Evolutionary conservation across 495 filamentous ascomycete species (phyloP).

Genomic region (Podospora conica): DNA sequence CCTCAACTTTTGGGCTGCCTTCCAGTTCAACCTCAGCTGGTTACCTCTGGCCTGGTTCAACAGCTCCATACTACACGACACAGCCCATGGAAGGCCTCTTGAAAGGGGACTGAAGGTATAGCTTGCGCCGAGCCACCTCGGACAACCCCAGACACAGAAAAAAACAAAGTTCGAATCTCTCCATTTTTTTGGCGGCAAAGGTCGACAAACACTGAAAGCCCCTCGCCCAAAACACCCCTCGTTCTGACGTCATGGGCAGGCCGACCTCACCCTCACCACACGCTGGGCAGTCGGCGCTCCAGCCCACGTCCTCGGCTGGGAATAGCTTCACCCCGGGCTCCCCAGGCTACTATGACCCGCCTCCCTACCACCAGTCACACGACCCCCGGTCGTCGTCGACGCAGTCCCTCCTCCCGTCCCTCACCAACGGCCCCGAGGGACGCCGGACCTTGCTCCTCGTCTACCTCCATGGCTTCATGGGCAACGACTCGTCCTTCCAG

Average conservation of each 20-base stretch:
- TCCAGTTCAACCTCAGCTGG: neutral
- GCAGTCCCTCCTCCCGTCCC: conserved; percentile 54
- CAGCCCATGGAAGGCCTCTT: neutral
- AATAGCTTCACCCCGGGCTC: neutral
- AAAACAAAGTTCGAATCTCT: neutral
- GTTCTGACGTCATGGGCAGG: conserved; percentile 16
- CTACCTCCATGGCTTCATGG: conserved; percentile 93
- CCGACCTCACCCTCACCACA: conserved; percentile 4
- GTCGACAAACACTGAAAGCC: neutral
- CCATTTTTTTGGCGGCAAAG: neutral
- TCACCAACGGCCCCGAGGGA: conserved; percentile 27
- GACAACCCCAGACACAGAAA: neutral
- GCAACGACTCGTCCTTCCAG: conserved; percentile 80
- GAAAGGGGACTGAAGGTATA: neutral
- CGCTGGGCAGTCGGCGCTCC: conserved; percentile 10
- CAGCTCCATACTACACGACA: neutral
- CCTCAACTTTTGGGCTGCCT: neutral
- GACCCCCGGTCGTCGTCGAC: conserved; percentile 60
- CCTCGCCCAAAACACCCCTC: neutral
- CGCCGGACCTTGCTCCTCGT: conserved; percentile 68
- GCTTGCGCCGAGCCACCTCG: neutral
- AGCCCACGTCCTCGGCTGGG: neutral
- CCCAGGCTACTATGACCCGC: neutral
- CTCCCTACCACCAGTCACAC: conserved; percentile 9
- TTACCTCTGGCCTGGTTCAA: neutral